Evolutionary conservation across 331 rosid genomes (phyloP), one percentile per base, ranked within the genome.

Genomic region (Pyracantha coccinea): DNA sequence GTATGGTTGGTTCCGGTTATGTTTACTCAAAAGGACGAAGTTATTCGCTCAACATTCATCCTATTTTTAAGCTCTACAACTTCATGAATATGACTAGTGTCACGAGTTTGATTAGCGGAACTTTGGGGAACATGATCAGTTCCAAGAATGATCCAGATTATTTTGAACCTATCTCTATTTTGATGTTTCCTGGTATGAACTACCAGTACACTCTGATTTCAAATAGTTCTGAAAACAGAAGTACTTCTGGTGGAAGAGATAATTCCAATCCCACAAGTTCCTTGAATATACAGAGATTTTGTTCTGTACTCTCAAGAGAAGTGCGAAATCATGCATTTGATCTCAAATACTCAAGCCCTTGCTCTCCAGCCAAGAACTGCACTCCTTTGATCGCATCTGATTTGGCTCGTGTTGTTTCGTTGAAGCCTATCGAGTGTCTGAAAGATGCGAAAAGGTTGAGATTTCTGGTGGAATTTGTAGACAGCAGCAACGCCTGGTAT

Each of bases 1-100:
- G 95, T 78, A 81, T 85, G 89, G 82, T 89, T 75, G 91, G 92
- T 8, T 65, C 53, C 12, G 74, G 74, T 25, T 54, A 0, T 25
- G 52, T 58, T 21, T 28, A 54, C 71, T 62, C 78, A 0, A 52
- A 31, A 72, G 11, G 6, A 65, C 89, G 81, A 82, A 47, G 54
- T 47, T 12, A 15, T 47, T 47, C 2, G 7, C 54, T 16, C 6
- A 47, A 47, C 6, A 16, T 61, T 14, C 64, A 9, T 57, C 75
- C 27, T 75, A 79, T 89, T 16, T 75, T 89, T 32, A 87, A 83
- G 71, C 89, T 89, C 68, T 24, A 58, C 12, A 78, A 76, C 70
- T 65, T 85, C 28, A 79, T 72, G 44, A 83, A n/a, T 24, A 69
- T 83, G 31, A 87, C 64, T 62, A 54, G 55, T 5, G 25, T 85